Conservation (phyloP, 1,284 basidiomycete species). For the Leccinum variabile region DNA sequence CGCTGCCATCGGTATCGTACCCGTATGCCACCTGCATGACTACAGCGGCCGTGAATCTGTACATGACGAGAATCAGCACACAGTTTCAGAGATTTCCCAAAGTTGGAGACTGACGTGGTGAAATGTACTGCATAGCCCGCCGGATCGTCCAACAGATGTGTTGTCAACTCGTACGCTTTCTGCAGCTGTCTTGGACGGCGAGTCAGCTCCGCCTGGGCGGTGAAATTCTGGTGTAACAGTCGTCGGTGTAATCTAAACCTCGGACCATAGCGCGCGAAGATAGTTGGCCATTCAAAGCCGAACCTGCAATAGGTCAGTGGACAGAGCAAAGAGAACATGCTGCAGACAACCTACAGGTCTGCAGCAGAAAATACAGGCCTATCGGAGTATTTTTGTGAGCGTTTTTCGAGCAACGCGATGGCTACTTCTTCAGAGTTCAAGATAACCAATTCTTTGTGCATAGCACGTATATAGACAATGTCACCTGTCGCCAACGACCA, state of each 20-base stretch:
- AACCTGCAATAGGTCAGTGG: constrained; percentile 11
- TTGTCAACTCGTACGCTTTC: constrained; percentile 13
- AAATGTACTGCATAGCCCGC: constrained; percentile 14
- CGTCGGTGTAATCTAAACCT: constrained; percentile 16
- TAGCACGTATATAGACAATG: constrained; percentile 7
- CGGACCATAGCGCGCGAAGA: constrained; percentile 9
- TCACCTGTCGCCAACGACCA: background rate
- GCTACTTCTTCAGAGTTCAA: constrained; percentile 22
- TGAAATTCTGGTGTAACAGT: constrained; percentile 19
- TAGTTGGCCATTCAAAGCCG: constrained; percentile 8
- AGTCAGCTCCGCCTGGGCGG: constrained; percentile 10
- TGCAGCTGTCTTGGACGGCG: constrained; percentile 20
- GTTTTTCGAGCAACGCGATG: constrained; percentile 17
- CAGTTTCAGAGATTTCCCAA: background rate
- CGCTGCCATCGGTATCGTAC: background rate
- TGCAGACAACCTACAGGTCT: constrained; percentile 7
- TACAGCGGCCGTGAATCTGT: background rate
- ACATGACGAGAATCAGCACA: background rate
- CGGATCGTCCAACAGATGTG: constrained; percentile 9
- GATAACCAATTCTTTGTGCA: constrained; percentile 16
- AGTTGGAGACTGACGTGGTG: constrained; percentile 6
- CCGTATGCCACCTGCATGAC: background rate
- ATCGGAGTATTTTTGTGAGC: constrained; percentile 20
- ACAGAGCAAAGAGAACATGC: background rate
- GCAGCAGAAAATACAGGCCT: constrained; percentile 10